Base-by-base conservation (phyloP, 1,139 yeast species). In the Geotrichum cucujoidarum region DNA sequence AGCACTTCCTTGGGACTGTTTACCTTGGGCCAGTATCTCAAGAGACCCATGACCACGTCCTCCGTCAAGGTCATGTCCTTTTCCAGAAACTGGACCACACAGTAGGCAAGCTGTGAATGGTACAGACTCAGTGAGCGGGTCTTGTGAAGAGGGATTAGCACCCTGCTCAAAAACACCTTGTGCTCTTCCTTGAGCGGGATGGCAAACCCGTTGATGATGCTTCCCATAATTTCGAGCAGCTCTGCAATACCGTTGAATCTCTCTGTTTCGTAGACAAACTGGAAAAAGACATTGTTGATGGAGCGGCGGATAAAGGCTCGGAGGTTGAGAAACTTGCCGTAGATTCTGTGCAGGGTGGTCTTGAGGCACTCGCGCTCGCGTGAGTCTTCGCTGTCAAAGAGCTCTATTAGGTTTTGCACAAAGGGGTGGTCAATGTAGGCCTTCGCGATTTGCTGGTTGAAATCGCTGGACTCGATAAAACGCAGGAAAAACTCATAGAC, bases 121-220 rank as follows among this genome's bases (percentile, higher is more conserved):
- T 92, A 92, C 55, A 90, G 72, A 13, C 95, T 83, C 53, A 92
- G 73, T 48, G 95, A 80, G 62, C 92, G 83, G 10, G 88, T 94
- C 66, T 94, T 92, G 68, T 92, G 99, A 64, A 92, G 72, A 29
- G 99, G 99, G 33, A 92, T 75, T 60, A 92, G 75, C n/a, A 89
- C 90, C 52, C 96, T 76, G 29, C 88, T 81, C 56, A 92, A 71
- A 61, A 94, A 92, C 14, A 87, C 81, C 68, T 92, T 92, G 70
- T 92, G 99, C 67, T 92, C 99, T 62, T 92, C 98, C 65, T 92
- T 92, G 58, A 92, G 76, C 2, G 99, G 99, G 55, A 92, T 74
- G 4, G 98, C 99, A 73, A 92, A 92, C 14, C 99, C 99, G 67
- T 92, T 92, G 62, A 92, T 92, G 60, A 92, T 94, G 21, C 95